Evolutionary conservation across 495 filamentous ascomycete genomes (phyloP), one percentile per base, ranked within the genome.

Genomic region (Talaromyces wortmannii): DNA sequence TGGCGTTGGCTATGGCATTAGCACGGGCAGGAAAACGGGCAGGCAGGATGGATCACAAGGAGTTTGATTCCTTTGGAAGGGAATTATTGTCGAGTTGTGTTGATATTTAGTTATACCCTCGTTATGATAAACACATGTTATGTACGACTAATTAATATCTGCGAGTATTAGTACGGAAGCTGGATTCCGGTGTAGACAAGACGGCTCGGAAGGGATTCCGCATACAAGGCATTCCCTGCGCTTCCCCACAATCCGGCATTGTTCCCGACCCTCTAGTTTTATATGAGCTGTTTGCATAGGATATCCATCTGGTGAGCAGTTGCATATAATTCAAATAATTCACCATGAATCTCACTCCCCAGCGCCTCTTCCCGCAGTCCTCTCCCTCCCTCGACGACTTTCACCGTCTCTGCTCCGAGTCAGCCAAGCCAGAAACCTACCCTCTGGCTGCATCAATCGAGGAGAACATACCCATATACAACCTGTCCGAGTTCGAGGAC

Each of bases 381-480:
- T 23, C 23, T 23, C 23, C 23, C 23, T 4, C 23, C 36, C 61
- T 77, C 0, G 55, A 67, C 16, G 71, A 72, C 2, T 76, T 83
- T 58, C 67, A 71, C 45, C 48, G 55, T 6, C 68, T 81, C 52
- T 77, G 70, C 53, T 69, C 71, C 12, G 71, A 69, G 56, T 65
- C 57, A 8, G 64, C 68, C 45, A 52, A 65, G 18, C 47, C 49
- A 49, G 47, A 54, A 11, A 66, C 64, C 29, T 82, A 80, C 60
- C 76, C 76, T 2, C 70, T 79, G 3, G 67, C 77, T 1, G 51
- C 49, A 18, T 55, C 61, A 4, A 62, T 82, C 18, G 33, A 66
- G 29, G 62, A 62, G 18, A 81, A 81, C 57, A 69, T 83, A 46
- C 78, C 80, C 11, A 74, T 82, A 66, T 83, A 82, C 62, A 64